Conservation (phyloP, 1,139 yeast genomes). For the Groenewaldozyma auringiensis region DNA sequence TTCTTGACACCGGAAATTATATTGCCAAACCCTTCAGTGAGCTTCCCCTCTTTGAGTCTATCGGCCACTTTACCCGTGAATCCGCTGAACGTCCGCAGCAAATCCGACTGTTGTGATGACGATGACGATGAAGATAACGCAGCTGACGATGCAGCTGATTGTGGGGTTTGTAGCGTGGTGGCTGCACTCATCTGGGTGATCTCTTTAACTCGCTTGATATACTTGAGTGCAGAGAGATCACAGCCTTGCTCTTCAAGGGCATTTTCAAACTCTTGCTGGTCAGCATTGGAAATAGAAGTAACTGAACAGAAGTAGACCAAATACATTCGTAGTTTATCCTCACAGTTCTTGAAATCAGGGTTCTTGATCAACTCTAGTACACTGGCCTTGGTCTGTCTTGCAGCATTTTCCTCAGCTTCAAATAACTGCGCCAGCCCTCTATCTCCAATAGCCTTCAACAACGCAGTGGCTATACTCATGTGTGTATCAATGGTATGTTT, state of each 20-base stretch:
- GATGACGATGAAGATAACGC: slow-evolving; percentile 13
- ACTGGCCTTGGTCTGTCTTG: slow-evolving; percentile 40
- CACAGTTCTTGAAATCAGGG: slow-evolving; percentile 41
- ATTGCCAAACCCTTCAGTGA: slow-evolving; percentile 88
- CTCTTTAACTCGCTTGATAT: slow-evolving; percentile 75
- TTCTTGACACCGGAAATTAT: slow-evolving; percentile 83
- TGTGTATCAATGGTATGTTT: slow-evolving; percentile 90
- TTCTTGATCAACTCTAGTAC: slow-evolving; percentile 36
- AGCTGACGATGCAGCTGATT: slow-evolving; percentile 23
- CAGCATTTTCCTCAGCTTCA: slow-evolving; percentile 72
- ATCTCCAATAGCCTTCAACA: slow-evolving; percentile 74
- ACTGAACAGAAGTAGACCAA: slow-evolving; percentile 58
- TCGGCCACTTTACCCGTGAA: slow-evolving; percentile 72
- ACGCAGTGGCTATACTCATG: slow-evolving; percentile 86
- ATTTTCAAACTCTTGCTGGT: slow-evolving; percentile 56
- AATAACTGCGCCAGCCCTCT: slow-evolving; percentile 83
- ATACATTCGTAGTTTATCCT: slow-evolving; percentile 82
- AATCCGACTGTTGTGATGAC: slow-evolving; percentile 28
- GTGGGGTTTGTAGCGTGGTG: slow-evolving; percentile 24
- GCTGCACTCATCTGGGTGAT: slow-evolving; percentile 56
- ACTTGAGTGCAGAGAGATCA: slow-evolving; percentile 58
- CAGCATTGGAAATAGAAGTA: slow-evolving; percentile 51
- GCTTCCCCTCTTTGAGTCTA: slow-evolving; percentile 38
- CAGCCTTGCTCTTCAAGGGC: slow-evolving; percentile 54
- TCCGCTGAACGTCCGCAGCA: slow-evolving; percentile 67